These are phyloP conservation scores for Boletus patriciae DNA, from an alignment of 768 basidiomycete species.

Conservation along the genomic window DNA sequence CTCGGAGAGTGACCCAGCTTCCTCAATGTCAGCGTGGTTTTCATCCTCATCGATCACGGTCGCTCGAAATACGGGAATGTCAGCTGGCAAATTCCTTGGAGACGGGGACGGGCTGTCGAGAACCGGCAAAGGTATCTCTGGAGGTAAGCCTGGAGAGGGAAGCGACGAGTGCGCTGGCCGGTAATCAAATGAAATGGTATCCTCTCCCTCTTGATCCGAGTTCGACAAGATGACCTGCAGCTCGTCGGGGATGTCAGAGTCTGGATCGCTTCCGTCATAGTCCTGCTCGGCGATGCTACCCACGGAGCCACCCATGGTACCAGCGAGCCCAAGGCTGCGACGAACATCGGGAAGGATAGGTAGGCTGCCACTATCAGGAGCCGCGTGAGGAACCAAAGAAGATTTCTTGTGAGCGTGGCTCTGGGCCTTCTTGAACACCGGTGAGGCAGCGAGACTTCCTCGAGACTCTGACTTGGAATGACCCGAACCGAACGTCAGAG, in stretches of 20 bases:
- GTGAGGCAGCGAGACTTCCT: constrained; percentile 26
- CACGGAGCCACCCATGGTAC: constrained; percentile 66
- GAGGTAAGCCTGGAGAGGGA: constrained; percentile 46
- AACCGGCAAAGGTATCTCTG: constrained; percentile 40
- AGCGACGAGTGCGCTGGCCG: not conserved
- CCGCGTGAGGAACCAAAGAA: constrained; percentile 21
- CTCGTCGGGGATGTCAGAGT: constrained; percentile 83
- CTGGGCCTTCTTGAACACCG: constrained; percentile 37
- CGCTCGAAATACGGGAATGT: constrained; percentile 44
- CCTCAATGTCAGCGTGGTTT: constrained; percentile 42
- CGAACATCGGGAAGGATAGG: constrained; percentile 52
- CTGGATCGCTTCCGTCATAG: constrained; percentile 58
- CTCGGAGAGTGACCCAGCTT: constrained; percentile 46
- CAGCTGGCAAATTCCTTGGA: constrained; percentile 16
- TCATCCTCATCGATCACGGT: constrained; percentile 47
- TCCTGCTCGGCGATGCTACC: constrained; percentile 47
- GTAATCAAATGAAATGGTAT: constrained; percentile 39
- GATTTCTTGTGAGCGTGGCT: constrained; percentile 26
- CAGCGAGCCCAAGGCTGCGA: constrained; percentile 59
- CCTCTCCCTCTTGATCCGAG: constrained; percentile 41
- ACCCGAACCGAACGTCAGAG: constrained; percentile 39
- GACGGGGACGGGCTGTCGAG: constrained; percentile 6
- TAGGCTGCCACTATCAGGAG: constrained; percentile 25
- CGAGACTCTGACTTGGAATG: constrained; percentile 33
- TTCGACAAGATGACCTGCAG: constrained; percentile 59